These are phyloP conservation scores for Aspergillus carbonarius DNA, from an alignment of 2,329 filamentous ascomycete species.

Conservation along the genomic window DNA sequence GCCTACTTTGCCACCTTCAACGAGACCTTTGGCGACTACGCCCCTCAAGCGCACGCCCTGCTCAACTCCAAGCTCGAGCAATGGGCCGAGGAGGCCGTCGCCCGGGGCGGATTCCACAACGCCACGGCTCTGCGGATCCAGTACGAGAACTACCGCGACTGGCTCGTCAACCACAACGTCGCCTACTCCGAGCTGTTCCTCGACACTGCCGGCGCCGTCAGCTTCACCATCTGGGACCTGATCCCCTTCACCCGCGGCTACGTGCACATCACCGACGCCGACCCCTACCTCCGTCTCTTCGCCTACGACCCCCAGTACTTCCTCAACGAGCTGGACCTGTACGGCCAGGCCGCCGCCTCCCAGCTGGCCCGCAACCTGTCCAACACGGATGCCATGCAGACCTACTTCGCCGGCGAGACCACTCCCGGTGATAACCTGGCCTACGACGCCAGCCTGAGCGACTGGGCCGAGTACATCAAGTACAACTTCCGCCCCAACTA, in stretches of 20 bases:
- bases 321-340: constrained; percentile 28
- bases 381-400: constrained; percentile 17
- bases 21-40: constrained; percentile 25
- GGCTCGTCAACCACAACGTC: constrained; percentile 28
- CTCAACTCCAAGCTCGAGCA: constrained; percentile 27
- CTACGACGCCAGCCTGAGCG: constrained; percentile 19
- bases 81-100: constrained; percentile 28
- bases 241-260: constrained; percentile 32
- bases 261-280: constrained; percentile 21
- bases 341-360: constrained; percentile 27
- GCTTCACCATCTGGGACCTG: constrained; percentile 30
- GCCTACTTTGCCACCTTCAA: constrained; percentile 30
- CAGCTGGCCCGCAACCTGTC: constrained; percentile 27
- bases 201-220: constrained; percentile 24
- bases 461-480: constrained; percentile 26
- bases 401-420: constrained; percentile 20
- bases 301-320: constrained; percentile 28
- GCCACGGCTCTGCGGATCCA: constrained; percentile 24
- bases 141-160: constrained; percentile 29
- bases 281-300: constrained; percentile 26
- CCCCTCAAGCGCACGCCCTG: constrained; percentile 15
- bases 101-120: constrained; percentile 28
- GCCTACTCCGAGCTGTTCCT: constrained; percentile 29
- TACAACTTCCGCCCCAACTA: constrained; percentile 30
- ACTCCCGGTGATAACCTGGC: constrained; percentile 15